These are phyloP conservation scores for Moricandia moricandioides DNA, from an alignment of 345 rosid genomes.

Conservation along the genomic window DNA sequence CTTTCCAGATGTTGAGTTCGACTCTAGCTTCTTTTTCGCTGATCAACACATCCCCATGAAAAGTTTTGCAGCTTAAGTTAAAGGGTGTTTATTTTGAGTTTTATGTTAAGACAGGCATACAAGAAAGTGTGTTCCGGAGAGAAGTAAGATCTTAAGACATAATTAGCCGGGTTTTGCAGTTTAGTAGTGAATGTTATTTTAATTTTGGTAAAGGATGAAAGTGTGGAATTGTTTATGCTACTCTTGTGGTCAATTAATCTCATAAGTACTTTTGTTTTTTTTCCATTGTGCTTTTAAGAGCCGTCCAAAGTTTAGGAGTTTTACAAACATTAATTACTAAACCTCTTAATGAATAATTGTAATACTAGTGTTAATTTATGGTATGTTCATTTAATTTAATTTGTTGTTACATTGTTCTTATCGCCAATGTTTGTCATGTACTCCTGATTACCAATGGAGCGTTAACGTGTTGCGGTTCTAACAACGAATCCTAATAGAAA, in stretches of 20 bases:
- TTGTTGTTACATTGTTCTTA: conserved; percentile 2
- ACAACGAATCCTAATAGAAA: conserved; percentile 21
- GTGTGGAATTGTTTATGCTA: background rate
- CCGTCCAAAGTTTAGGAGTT: conserved; percentile 14
- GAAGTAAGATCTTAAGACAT: conserved; percentile 23
- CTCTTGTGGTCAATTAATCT: background rate
- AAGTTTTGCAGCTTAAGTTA: conserved; percentile 76
- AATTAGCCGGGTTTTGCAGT: conserved; percentile 33
- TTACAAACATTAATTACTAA: background rate
- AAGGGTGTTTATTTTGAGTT: conserved; percentile 20
- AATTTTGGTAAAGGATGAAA: background rate
- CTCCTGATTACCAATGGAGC: background rate
- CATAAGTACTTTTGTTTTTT: background rate
- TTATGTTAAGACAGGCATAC: conserved; percentile 18
- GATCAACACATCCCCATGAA: conserved; percentile 53
- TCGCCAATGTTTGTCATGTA: background rate
- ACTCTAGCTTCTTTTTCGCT: conserved; percentile 44
- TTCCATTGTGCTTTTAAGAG: conserved; percentile 15
- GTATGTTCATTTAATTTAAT: too few species aligned
- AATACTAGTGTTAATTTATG: too few species aligned
- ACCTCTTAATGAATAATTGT: too few species aligned
- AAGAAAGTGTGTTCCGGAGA: conserved; percentile 31
- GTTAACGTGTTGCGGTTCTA: conserved; percentile 25
- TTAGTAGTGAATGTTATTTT: background rate
- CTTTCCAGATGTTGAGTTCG: conserved; percentile 42